These are phyloP conservation scores for Ophiosphaerella korrae DNA, from an alignment of 2,329 filamentous ascomycete species.

Conservation along the genomic window DNA sequence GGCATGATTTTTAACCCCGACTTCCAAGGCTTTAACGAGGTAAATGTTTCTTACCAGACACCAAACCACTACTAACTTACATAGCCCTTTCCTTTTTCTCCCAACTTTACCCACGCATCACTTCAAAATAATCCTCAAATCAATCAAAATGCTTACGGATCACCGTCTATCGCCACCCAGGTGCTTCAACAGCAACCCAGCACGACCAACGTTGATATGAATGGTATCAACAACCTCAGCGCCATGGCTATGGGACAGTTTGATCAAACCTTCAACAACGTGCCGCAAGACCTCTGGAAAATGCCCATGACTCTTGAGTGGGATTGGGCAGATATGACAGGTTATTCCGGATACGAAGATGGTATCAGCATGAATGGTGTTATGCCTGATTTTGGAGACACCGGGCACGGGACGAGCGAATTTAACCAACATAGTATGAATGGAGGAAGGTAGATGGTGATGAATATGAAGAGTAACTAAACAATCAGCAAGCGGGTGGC, in stretches of 20 bases:
- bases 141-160: conserved; percentile 29
- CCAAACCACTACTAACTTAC: conserved; percentile 16
- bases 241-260: conserved; percentile 57
- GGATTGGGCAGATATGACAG: conserved; percentile 68
- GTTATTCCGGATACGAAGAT: conserved; percentile 43
- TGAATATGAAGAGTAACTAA: too few relatives aligned
- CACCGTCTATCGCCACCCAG: conserved; percentile 37
- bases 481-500: too few relatives aligned
- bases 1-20: conserved; percentile 43
- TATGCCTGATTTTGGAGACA: conserved; percentile 38
- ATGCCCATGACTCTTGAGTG: conserved; percentile 96
- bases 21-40: conserved; percentile 46
- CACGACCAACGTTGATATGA: conserved; percentile 27
- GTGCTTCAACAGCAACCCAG: conserved; percentile 36
- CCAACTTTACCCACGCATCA: conserved; percentile 47
- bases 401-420: conserved; percentile 38
- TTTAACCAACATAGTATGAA: conserved; percentile 43
- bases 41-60: conserved; percentile 15
- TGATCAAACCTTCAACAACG: conserved; percentile 73
- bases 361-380: conserved; percentile 48
- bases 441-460: conserved; percentile 22
- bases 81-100: conserved; percentile 47
- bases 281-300: conserved; percentile 92
- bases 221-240: conserved; percentile 32
- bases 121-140: conserved; percentile 36